A percentile compares a stretch with the other conserved stretches of the same genome.
Conservation (phyloP, 179 eudicot genomes). For the Vitellaria paradoxa region DNA sequence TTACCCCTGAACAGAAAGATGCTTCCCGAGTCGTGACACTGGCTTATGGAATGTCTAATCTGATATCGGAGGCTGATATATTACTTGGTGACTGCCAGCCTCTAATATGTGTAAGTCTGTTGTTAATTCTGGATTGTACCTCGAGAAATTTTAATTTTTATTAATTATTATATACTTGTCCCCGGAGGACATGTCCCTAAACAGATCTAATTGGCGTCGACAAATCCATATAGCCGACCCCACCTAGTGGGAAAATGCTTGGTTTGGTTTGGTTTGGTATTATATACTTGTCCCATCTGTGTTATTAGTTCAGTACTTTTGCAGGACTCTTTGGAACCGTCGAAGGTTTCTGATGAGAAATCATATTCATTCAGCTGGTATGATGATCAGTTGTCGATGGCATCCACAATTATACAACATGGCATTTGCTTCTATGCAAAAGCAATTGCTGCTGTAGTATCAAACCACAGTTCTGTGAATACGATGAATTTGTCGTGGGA, state of each 20-base stretch:
- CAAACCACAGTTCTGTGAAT: slow-evolving; percentile 39
- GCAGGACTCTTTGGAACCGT: slow-evolving; percentile 59
- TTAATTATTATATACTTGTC: no score
- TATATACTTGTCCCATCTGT: not conserved
- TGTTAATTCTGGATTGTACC: not conserved
- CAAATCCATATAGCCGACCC: no score
- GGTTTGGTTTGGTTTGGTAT: no score
- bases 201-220: no score
- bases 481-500: slow-evolving; percentile 56
- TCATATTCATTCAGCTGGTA: slow-evolving; percentile 50
- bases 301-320: slow-evolving; percentile 9
- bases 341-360: slow-evolving; percentile 41
- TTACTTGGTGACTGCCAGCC: slow-evolving; percentile 58
- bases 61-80: slow-evolving; percentile 75
- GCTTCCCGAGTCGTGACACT: slow-evolving; percentile 39
- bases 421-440: slow-evolving; percentile 73
- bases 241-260: no score
- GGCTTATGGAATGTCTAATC: slow-evolving; percentile 56
- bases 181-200: no score
- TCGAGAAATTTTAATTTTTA: no score
- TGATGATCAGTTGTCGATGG: slow-evolving; percentile 68
- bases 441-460: slow-evolving; percentile 45
- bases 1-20: slow-evolving; percentile 46
- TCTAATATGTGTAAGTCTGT: slow-evolving; percentile 46
- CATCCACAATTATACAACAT: slow-evolving; percentile 63